These are phyloP conservation scores for Irpex sp. DNA, from an alignment of 1,284 basidiomycete genomes.

Conservation along the genomic window DNA sequence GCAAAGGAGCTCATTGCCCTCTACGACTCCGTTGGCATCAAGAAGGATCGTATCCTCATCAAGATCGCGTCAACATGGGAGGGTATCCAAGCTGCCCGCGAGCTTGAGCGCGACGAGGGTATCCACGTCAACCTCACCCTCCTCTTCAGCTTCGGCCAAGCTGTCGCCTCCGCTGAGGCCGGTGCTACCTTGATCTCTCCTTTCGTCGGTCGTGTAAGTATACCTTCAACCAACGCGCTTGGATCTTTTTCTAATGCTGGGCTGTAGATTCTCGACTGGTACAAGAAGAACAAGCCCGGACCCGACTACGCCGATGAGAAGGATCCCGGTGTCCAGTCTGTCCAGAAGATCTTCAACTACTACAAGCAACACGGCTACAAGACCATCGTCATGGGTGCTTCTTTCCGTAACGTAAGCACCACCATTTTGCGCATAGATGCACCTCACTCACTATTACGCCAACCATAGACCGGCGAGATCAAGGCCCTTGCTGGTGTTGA, in stretches of 20 bases:
- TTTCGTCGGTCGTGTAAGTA: constrained; percentile 91
- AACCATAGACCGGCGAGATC: constrained; percentile 81
- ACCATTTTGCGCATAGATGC: not conserved
- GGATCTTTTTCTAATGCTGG: constrained; percentile 6
- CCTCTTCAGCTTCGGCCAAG: constrained; percentile 97
- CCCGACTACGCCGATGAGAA: constrained; percentile 83
- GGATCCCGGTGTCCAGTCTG: constrained; percentile 97
- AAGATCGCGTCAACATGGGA: constrained; percentile 99
- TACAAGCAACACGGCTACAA: constrained; percentile 99
- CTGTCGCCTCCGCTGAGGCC: constrained; percentile 98
- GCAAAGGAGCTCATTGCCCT: constrained; percentile 92
- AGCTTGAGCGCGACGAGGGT: constrained; percentile 88
- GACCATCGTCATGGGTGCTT: constrained; percentile 99
- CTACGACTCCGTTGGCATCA: constrained; percentile 89
- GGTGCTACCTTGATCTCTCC: constrained; percentile 98
- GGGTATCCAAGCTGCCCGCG: constrained; percentile 97
- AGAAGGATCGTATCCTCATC: constrained; percentile 93
- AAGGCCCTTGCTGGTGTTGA: constrained; percentile 94
- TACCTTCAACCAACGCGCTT: constrained; percentile 12
- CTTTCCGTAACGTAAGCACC: constrained; percentile 87
- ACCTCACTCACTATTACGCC: not conserved
- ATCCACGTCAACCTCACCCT: constrained; percentile 99
- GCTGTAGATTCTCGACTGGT: constrained; percentile 89
- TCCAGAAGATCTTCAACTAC: constrained; percentile 98
- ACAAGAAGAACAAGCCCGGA: constrained; percentile 85